Percentiles rank a stretch among this genome's conserved stretches.
Conservation (phyloP, 768 basidiomycete genomes). For the Tulasnella sp. region DNA sequence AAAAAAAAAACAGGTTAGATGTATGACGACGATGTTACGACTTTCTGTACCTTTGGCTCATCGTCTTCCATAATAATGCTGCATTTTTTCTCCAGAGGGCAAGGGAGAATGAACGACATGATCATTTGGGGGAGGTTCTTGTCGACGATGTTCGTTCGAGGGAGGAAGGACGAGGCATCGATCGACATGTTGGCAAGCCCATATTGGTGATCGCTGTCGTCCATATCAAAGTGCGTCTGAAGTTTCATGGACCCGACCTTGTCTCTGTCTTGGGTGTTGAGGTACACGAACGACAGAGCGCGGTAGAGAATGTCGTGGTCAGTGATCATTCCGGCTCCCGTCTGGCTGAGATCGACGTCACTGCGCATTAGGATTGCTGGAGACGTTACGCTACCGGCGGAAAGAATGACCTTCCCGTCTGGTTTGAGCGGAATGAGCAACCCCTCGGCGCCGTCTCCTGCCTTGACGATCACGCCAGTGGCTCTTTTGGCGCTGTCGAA, state of each 20-base stretch:
- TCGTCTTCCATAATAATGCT: neutral
- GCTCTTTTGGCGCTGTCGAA: neutral
- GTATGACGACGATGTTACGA: too few relatives aligned
- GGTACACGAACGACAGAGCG: slow-evolving; percentile 19
- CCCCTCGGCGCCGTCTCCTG: neutral
- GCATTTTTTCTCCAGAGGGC: neutral
- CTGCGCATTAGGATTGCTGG: slow-evolving; percentile 23
- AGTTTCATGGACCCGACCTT: slow-evolving; percentile 23
- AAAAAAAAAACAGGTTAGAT: too few relatives aligned
- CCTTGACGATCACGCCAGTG: slow-evolving; percentile 3
- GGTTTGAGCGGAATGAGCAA: neutral
- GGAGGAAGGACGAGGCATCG: slow-evolving; percentile 24
- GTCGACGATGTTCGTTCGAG: slow-evolving; percentile 14
- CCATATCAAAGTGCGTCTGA: slow-evolving; percentile 16
- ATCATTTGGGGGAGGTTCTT: slow-evolving; percentile 8
- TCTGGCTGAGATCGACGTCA: neutral
- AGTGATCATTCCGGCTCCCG: slow-evolving; percentile 2
- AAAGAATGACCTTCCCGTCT: slow-evolving; percentile 15
- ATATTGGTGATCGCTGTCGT: slow-evolving; percentile 9
- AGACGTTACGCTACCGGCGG: slow-evolving; percentile 20
- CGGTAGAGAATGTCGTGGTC: slow-evolving; percentile 24
- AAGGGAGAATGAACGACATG: slow-evolving; percentile 17
- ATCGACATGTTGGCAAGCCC: slow-evolving; percentile 22
- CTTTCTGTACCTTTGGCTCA: neutral
- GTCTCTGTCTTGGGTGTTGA: slow-evolving; percentile 10